Conservation (phyloP, 352 stramenopile genomes). For the Pythium volutum region DNA sequence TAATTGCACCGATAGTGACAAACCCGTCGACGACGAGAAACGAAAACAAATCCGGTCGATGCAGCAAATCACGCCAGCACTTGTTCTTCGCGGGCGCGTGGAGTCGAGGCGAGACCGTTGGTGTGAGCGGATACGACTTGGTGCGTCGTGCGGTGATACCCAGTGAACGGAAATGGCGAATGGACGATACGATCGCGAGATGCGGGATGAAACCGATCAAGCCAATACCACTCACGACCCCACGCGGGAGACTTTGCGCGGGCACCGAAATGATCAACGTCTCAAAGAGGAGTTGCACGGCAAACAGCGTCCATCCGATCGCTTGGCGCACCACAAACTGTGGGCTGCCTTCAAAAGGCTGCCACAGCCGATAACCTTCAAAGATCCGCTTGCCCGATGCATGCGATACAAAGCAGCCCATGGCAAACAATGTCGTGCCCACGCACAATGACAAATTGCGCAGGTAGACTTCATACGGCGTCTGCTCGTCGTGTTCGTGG, state of each 20-base stretch:
- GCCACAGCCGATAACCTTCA: slow-evolving; percentile 32
- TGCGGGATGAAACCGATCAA: slow-evolving; percentile 36
- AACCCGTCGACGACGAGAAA: slow-evolving; percentile 30
- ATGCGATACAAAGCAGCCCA: slow-evolving; percentile 35
- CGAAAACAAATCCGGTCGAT: slow-evolving; percentile 27
- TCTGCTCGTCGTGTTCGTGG: slow-evolving; percentile 19
- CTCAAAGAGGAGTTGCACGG: slow-evolving; percentile 49
- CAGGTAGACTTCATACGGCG: slow-evolving; percentile 8
- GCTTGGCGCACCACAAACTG: slow-evolving; percentile 48
- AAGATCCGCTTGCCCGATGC: slow-evolving; percentile 30
- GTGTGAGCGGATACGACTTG: slow-evolving; percentile 11
- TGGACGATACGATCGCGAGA: slow-evolving; percentile 34
- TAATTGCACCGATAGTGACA: slow-evolving; percentile 27
- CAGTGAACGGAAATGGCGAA: slow-evolving; percentile 28
- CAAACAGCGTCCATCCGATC: slow-evolving; percentile 51
- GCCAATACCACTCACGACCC: slow-evolving; percentile 33
- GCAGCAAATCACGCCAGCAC: slow-evolving; percentile 25
- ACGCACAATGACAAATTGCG: slow-evolving; percentile 20
- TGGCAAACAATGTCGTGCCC: slow-evolving; percentile 26
- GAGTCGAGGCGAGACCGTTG: slow-evolving; percentile 14
- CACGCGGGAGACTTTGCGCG: slow-evolving; percentile 22
- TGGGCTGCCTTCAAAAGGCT: slow-evolving; percentile 49
- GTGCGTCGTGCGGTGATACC: background rate
- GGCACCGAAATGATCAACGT: slow-evolving; percentile 36
- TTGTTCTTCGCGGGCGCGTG: slow-evolving; percentile 13